These are phyloP conservation scores for Passalora sequoiae DNA, from an alignment of 2,329 filamentous ascomycete species.

Conservation along the genomic window DNA sequence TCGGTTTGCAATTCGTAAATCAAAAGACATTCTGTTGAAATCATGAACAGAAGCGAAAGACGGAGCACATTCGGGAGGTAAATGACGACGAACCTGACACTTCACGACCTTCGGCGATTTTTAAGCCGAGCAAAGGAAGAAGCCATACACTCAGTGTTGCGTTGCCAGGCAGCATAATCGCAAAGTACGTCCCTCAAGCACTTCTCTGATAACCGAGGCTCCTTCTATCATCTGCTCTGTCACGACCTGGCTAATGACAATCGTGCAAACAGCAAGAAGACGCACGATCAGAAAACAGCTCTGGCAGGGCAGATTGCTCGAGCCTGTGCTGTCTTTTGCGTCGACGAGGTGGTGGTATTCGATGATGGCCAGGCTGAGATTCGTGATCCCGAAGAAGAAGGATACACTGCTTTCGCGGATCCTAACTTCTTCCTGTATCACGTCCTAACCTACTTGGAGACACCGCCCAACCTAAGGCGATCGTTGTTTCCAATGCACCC, in stretches of 20 bases:
- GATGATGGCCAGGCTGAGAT: slow-evolving; percentile 57
- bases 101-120: slow-evolving; percentile 65
- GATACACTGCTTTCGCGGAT: slow-evolving; percentile 64
- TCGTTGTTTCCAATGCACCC: slow-evolving; percentile 71
- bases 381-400: slow-evolving; percentile 37
- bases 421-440: slow-evolving; percentile 76
- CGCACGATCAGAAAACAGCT: slow-evolving; percentile 68
- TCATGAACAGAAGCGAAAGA: slow-evolving; percentile 19
- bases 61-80: slow-evolving; percentile 3
- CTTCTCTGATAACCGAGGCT: neutral
- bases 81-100: slow-evolving; percentile 42
- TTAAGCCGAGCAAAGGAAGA: slow-evolving; percentile 59
- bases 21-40: neutral
- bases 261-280: slow-evolving; percentile 63
- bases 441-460: slow-evolving; percentile 75
- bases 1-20: neutral
- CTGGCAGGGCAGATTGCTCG: slow-evolving; percentile 72
- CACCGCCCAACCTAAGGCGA: slow-evolving; percentile 74
- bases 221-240: slow-evolving; percentile 7
- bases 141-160: slow-evolving; percentile 73
- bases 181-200: slow-evolving; percentile 53
- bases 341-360: slow-evolving; percentile 80
- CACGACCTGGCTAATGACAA: neutral
- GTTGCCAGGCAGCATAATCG: slow-evolving; percentile 70
- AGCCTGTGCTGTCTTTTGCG: slow-evolving; percentile 72